A percentile compares a stretch with the other conserved stretches of the same genome.
These are phyloP conservation scores for Scedosporium boydii DNA, from an alignment of 2,329 filamentous ascomycete genomes.

Conservation along the genomic window DNA sequence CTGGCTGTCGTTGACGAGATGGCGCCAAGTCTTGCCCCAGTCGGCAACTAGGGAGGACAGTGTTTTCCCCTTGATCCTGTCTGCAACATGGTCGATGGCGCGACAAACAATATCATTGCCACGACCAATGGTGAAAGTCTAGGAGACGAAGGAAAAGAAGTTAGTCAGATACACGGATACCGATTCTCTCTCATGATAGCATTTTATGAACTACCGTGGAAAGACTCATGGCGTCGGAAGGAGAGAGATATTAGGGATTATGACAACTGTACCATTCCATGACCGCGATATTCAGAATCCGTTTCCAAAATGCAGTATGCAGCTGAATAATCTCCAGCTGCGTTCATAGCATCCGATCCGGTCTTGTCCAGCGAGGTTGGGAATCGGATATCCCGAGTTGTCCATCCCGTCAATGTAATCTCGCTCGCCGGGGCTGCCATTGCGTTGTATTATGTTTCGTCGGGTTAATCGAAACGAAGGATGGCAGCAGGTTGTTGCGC, in stretches of 20 bases:
- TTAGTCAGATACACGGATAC: not conserved
- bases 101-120: constrained; percentile 89
- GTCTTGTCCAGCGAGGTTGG: constrained; percentile 93
- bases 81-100: constrained; percentile 69
- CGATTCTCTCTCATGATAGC: not conserved
- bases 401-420: constrained; percentile 64
- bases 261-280: constrained; percentile 59
- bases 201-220: no score
- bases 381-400: constrained; percentile 66
- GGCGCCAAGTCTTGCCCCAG: constrained; percentile 84
- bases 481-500: not conserved
- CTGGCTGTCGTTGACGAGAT: constrained; percentile 85
- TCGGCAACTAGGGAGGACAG: constrained; percentile 68
- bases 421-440: constrained; percentile 24
- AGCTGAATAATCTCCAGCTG: constrained; percentile 82
- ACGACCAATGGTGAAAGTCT: constrained; percentile 76
- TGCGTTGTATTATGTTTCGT: not conserved
- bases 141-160: not conserved
- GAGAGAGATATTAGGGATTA: not conserved
- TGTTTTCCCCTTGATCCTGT: constrained; percentile 65
- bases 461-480: not conserved
- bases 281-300: constrained; percentile 59
- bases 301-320: constrained; percentile 92
- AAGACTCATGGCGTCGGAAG: no score
- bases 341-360: constrained; percentile 96